Conservation (phyloP, 768 basidiomycete genomes). For the Hemileccinum rubropunctum region DNA sequence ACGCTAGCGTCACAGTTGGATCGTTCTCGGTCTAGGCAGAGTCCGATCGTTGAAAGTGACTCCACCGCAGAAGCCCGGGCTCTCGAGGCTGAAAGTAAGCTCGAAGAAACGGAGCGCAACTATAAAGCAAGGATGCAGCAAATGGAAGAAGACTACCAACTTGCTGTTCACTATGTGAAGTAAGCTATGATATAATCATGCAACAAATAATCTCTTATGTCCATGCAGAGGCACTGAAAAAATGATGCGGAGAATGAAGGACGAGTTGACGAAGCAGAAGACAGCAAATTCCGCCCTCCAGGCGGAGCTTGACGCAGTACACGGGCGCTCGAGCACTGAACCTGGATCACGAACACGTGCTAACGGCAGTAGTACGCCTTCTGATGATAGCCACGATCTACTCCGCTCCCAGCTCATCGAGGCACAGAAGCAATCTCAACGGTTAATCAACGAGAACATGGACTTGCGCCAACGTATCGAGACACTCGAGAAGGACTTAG, state of each 20-base stretch:
- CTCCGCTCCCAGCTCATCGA: slow-evolving; percentile 74
- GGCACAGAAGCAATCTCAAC: slow-evolving; percentile 72
- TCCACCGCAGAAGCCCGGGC: slow-evolving; percentile 45
- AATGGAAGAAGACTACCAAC: slow-evolving; percentile 93
- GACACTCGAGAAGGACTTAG: slow-evolving; percentile 71
- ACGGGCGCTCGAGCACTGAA: slow-evolving; percentile 56
- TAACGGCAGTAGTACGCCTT: slow-evolving; percentile 80
- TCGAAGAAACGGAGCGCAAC: slow-evolving; percentile 73
- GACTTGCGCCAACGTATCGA: slow-evolving; percentile 74
- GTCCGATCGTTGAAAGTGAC: slow-evolving; percentile 43
- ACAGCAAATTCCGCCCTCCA: slow-evolving; percentile 75
- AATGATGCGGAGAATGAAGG: slow-evolving; percentile 95
- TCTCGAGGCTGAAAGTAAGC: slow-evolving; percentile 70
- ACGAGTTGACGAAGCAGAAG: slow-evolving; percentile 92
- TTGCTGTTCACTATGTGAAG: slow-evolving; percentile 98
- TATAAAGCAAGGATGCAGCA: slow-evolving; percentile 82
- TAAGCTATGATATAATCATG: slow-evolving; percentile 40
- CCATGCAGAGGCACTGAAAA: slow-evolving; percentile 86
- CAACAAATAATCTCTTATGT: slow-evolving; percentile 14
- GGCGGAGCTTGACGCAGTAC: slow-evolving; percentile 71
- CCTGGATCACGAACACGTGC: slow-evolving; percentile 48
- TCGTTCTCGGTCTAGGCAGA: slow-evolving; percentile 55
- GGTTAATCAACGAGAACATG: slow-evolving; percentile 69
- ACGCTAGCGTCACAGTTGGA: slow-evolving; percentile 67
- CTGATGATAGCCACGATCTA: slow-evolving; percentile 65